A percentile compares a stretch with the other conserved stretches of the same genome.
phyloP scores from a whole-genome alignment of 371 early-diverging fungal species.

The Syncephalis fuscata region DNA sequence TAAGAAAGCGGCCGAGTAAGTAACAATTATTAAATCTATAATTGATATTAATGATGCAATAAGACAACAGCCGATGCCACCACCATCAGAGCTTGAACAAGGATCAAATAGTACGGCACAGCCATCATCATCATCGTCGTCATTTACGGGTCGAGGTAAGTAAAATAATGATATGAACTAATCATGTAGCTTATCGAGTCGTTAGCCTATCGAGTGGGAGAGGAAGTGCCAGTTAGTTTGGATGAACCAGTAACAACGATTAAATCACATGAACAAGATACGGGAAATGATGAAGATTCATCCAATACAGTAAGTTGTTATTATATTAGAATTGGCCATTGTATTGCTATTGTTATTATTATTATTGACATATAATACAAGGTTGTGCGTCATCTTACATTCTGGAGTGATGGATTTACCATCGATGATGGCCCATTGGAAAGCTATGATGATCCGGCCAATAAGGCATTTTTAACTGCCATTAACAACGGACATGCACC shows the following conservation, averaged over 20 bases:
- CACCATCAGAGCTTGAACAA: neutral
- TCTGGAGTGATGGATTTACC: conserved; percentile 92
- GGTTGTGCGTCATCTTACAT: conserved; percentile 61
- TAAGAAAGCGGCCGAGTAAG: conserved; percentile 62
- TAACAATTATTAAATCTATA: neutral
- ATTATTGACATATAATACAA: conserved; percentile 1
- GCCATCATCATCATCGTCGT: neutral
- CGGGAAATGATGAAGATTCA: neutral
- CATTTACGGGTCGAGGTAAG: too few species aligned
- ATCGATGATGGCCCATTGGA: conserved; percentile 85
- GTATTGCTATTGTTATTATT: too few species aligned
- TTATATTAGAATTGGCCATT: neutral
- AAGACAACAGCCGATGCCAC: neutral
- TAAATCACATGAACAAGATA: too few species aligned
- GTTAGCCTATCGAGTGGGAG: too few species aligned
- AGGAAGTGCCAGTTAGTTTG: too few species aligned
- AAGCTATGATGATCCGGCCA: conserved; percentile 71
- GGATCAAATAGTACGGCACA: too few species aligned
- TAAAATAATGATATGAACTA: neutral
- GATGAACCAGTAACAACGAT: too few species aligned
- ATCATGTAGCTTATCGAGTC: too few species aligned
- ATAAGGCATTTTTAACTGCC: conserved; percentile 64
- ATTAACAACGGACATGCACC: conserved; percentile 86
- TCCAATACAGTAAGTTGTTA: neutral
- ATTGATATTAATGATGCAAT: neutral